phyloP scores from a whole-genome alignment of 345 rosid species.

The Cardamine resedifolia region DNA sequence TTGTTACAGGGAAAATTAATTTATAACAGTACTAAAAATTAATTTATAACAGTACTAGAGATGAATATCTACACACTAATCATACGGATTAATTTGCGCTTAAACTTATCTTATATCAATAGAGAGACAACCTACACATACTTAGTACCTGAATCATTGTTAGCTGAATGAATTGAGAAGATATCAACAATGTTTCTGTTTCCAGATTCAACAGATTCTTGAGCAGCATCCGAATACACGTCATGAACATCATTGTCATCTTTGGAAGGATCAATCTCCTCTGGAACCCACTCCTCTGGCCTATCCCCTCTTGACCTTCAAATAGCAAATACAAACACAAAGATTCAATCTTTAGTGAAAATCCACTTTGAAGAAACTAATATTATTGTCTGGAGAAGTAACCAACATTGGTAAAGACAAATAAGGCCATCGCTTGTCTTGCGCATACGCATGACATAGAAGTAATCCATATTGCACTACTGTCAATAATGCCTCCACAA shows the following conservation, averaged over 20 bases:
- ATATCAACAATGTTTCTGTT: slow-evolving; percentile 67
- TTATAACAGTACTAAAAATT: not conserved
- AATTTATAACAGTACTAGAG: not conserved
- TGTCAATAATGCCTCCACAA: slow-evolving; percentile 86
- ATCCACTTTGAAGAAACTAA: slow-evolving; percentile 10
- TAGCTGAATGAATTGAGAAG: slow-evolving; percentile 71
- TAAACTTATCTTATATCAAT: not conserved
- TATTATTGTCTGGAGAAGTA: slow-evolving; percentile 7
- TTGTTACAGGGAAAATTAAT: slow-evolving; percentile 17
- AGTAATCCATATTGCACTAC: slow-evolving; percentile 80
- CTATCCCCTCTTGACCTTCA: slow-evolving; percentile 69
- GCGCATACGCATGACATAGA: slow-evolving; percentile 77
- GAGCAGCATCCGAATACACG: slow-evolving; percentile 45
- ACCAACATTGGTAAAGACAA: slow-evolving; percentile 81
- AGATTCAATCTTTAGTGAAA: slow-evolving; percentile 17
- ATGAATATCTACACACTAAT: not conserved
- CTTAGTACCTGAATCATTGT: slow-evolving; percentile 46
- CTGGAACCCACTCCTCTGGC: slow-evolving; percentile 97
- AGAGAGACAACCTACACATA: not conserved
- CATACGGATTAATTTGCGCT: not conserved
- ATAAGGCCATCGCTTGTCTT: slow-evolving; percentile 96
- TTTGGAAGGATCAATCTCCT: slow-evolving; percentile 47
- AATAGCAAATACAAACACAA: slow-evolving; percentile 24
- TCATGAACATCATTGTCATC: slow-evolving; percentile 40
- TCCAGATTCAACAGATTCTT: slow-evolving; percentile 44